phyloP scores from a whole-genome alignment of 495 filamentous ascomycete species.

The Neurospora tetraspora region DNA sequence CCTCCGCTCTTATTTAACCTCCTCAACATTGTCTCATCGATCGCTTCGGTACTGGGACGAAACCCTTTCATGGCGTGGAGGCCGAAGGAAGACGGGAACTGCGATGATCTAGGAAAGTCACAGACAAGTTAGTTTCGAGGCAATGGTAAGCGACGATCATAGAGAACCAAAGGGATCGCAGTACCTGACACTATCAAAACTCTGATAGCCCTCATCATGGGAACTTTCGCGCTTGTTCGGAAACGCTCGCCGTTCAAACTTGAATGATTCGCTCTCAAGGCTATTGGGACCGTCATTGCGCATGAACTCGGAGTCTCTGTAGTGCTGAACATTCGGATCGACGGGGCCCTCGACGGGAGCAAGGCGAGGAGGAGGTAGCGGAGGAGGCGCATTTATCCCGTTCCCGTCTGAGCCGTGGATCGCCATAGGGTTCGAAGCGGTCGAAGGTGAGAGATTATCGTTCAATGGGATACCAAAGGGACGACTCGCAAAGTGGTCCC shows the following conservation, averaged over 20 bases:
- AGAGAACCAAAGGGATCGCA: neutral
- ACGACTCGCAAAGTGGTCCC: conserved; percentile 9
- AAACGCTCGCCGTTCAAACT: conserved; percentile 14
- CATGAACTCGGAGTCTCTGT: conserved; percentile 15
- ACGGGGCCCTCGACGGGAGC: conserved; percentile 28
- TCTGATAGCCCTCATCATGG: conserved; percentile 44
- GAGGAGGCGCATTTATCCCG: conserved; percentile 33
- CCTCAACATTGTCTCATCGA: conserved; percentile 70
- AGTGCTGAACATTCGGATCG: conserved; percentile 17
- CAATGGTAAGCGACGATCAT: neutral
- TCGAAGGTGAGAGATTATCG: conserved; percentile 20
- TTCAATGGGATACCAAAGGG: conserved; percentile 11
- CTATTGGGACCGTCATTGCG: conserved; percentile 11
- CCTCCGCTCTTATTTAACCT: conserved; percentile 56
- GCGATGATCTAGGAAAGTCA: conserved; percentile 13
- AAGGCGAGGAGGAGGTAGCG: conserved; percentile 37
- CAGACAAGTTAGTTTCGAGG: conserved; percentile 8
- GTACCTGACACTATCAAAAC: conserved; percentile 33
- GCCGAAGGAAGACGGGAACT: conserved; percentile 23
- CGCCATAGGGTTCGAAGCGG: conserved; percentile 25
- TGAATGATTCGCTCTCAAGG: conserved; percentile 19
- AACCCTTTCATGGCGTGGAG: conserved; percentile 42
- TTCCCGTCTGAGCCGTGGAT: conserved; percentile 18
- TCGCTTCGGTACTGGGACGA: conserved; percentile 53
- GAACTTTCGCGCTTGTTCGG: conserved; percentile 17